Base-by-base conservation (phyloP, 345 rosid species). In the Corchorus olitorius region DNA sequence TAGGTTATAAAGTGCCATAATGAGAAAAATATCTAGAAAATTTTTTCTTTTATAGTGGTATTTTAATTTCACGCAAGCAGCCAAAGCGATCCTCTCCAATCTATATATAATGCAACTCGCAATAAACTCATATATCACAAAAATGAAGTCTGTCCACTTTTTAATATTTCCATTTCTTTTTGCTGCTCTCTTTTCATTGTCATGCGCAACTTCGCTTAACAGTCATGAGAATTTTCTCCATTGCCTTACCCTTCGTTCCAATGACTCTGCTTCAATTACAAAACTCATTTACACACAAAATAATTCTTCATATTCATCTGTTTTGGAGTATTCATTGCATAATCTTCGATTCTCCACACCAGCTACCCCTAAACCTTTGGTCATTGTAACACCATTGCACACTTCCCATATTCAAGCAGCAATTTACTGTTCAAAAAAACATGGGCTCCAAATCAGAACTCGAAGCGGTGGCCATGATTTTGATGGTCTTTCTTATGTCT, bases 401-500 rank as follows among this genome's bases (percentile, higher is more conserved):
- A 19, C 33, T 4, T 65, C 70, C 34, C 70, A 65, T 41, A 11
- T 65, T 41, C 52, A 65, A 43, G 70, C 52, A 12, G 43, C 70
- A 14, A 65, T 65, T 43, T 43, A 65, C 20, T 65, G 70, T 11
- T 43, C 52, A 3, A 65, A 17, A 45, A 65, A 65, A n/a, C 53
- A 43, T 65, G 70, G 70, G 27, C 15, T 65, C 8, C 70, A 65
- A 5, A 41, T 20, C 0, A n/a, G 70, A 45, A 65, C 53, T 49
- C 20, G 70, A 11, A 65, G 70, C 11, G 70, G 70, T 14, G 70
- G 70, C 8, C 70, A 65, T 65, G 70, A 65, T 11, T 65, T 17
- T 13, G 70, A 65, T 3, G 52, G 70, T n/a, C 52, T 65, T 43
- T 65, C 70, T 11, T 65, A 8, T 19, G 34, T 19, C 2, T 20